Base-by-base conservation (phyloP, 2,329 filamentous ascomycete species). In the Sporothrix brasiliensis region DNA sequence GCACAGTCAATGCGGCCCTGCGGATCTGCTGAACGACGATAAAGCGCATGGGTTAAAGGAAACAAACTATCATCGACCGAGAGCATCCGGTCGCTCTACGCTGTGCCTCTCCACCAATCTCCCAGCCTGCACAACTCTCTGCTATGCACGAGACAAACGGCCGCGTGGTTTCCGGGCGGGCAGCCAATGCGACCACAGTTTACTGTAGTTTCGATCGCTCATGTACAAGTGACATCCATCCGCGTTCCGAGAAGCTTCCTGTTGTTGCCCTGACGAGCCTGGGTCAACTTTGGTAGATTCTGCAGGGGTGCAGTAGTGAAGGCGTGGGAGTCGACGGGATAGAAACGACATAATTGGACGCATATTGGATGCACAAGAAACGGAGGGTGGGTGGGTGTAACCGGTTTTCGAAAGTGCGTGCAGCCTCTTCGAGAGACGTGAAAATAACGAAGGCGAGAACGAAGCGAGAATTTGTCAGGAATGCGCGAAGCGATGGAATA, bases 351-450 rank as follows among this genome's bases (percentile, higher is more conserved):
- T n/a, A 41, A 34, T 34, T 34, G 50, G 34, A 67, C 9, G 34
- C 34, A 9, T 9, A 13, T 14, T 14, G 13, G 24, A 44, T 27
- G 21, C 39, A 47, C 21, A 27, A 24, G 39, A 47, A 24, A 24
- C 13, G 16, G n/a, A n/a, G n/a, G 63, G 65, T 54, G 65, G 52
- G 66, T 58, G 52, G 66, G 66, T 41, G 66, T 58, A 68, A 68
- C 66, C 39, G 50, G 66, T 68, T 68, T 47, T 68, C 21, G 34
- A 27, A 11, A 49, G 66, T 52, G 52, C 58, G 66, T 68, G 52
- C n/a, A 34, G n/a, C 47, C 19, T 39, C 30, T 21, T 50, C 47
- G 66, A 67, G 21, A 44, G 16, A 53, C 24, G n/a, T 30, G 21
- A 53, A 41, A 49, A 41, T 34, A 47, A n/a, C 16, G 16, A n/a